These are phyloP conservation scores for Globisporangium echinulatum DNA, from an alignment of 352 stramenopile species.

Conservation along the genomic window DNA sequence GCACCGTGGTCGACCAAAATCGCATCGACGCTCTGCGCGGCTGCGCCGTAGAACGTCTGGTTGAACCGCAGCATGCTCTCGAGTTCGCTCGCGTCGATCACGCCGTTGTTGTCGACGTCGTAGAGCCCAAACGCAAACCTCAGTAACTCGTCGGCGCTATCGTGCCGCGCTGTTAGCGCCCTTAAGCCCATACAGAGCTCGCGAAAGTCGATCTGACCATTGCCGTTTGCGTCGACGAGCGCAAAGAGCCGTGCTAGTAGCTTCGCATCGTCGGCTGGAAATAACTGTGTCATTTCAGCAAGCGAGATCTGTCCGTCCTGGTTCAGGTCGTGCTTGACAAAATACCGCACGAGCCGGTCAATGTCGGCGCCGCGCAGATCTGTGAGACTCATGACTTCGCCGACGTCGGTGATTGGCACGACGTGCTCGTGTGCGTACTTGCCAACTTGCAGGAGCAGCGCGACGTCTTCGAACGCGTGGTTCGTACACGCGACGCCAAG, in stretches of 20 bases:
- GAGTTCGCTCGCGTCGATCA: conserved; percentile 43
- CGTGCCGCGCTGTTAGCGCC: conserved; percentile 32
- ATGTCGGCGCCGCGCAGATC: conserved; percentile 35
- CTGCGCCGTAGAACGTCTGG: conserved; percentile 38
- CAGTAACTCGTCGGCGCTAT: conserved; percentile 32
- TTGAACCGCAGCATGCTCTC: conserved; percentile 45
- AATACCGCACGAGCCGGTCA: conserved; percentile 49
- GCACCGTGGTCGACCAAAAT: conserved; percentile 18
- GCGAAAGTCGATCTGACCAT: conserved; percentile 63
- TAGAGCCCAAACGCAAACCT: conserved; percentile 62
- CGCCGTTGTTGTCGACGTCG: conserved; percentile 50
- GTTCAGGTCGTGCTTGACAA: conserved; percentile 45
- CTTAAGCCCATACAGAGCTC: conserved; percentile 61
- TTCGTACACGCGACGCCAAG: conserved; percentile 55
- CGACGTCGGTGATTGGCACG: conserved; percentile 45
- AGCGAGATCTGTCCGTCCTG: conserved; percentile 60
- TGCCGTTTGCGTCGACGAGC: conserved; percentile 53
- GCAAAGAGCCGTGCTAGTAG: conserved; percentile 54
- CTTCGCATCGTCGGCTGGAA: conserved; percentile 35
- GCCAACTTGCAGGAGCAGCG: conserved; percentile 46
- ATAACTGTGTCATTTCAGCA: conserved; percentile 47
- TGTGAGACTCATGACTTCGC: conserved; percentile 47
- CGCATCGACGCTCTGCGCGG: conserved; percentile 18
- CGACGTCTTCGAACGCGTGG: conserved; percentile 70
- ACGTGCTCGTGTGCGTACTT: conserved; percentile 54